Percentiles rank a stretch among this genome's conserved stretches.
Conservation (phyloP, 2,329 filamentous ascomycete genomes). For the Penicillium sp. region DNA sequence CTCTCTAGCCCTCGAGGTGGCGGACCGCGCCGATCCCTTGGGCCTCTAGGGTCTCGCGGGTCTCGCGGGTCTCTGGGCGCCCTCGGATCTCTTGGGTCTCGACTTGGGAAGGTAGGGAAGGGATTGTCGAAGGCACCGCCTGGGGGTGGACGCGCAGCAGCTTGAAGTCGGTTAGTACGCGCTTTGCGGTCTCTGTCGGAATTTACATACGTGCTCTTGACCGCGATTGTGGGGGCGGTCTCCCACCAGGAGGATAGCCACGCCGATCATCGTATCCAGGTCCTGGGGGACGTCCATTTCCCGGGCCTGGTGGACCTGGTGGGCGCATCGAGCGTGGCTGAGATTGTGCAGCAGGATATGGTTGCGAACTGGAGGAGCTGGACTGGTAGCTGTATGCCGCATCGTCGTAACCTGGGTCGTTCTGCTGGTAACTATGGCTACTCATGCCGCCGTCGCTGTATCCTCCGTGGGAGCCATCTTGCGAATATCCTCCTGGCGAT, state of each 20-base stretch:
- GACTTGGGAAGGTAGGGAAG: conserved; percentile 37
- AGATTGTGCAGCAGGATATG: conserved; percentile 22
- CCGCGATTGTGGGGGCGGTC: conserved; percentile 26
- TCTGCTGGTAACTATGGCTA: conserved; percentile 18
- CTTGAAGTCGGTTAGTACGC: conserved; percentile 9
- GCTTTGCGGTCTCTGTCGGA: neutral
- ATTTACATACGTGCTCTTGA: conserved; percentile 29
- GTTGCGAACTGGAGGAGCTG: conserved; percentile 21
- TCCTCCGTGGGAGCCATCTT: conserved; percentile 22
- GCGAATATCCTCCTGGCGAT: conserved; percentile 20
- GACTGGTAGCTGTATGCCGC: conserved; percentile 23
- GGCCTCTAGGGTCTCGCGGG: conserved; percentile 24
- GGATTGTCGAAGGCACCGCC: conserved; percentile 44
- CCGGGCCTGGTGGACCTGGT: conserved; percentile 23
- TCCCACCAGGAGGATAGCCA: conserved; percentile 21
- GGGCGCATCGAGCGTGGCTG: conserved; percentile 29
- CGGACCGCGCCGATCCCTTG: conserved; percentile 26
- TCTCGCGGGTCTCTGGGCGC: conserved; percentile 8
- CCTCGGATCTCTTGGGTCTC: conserved; percentile 4
- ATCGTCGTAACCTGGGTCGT: conserved; percentile 22
- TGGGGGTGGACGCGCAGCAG: conserved; percentile 23
- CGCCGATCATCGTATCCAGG: conserved; percentile 18
- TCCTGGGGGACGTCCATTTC: conserved; percentile 23
- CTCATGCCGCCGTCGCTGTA: conserved; percentile 25
- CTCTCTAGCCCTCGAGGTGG: conserved; percentile 30